Conservation (phyloP, 805 yeast species). For the Jamesozyma rosinii region DNA sequence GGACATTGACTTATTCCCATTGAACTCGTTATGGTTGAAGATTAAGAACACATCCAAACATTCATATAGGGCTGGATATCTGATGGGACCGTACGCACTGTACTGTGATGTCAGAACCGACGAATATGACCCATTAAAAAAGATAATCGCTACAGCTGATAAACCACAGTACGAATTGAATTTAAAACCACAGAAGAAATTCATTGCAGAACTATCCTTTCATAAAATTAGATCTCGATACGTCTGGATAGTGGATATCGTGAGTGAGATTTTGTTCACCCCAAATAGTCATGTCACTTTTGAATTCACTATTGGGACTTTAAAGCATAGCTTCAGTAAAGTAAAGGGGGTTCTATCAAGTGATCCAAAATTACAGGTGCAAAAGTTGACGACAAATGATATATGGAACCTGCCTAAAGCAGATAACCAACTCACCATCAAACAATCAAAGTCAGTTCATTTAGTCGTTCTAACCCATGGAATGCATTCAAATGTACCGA, state of each 20-base stretch:
- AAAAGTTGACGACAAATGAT: constrained; percentile 48
- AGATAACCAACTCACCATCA: background rate
- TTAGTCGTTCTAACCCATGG: constrained; percentile 70
- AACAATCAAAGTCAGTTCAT: constrained; percentile 34
- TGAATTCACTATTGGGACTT: constrained; percentile 39
- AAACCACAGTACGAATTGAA: constrained; percentile 69
- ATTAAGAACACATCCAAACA: constrained; percentile 50
- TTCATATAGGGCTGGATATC: constrained; percentile 51
- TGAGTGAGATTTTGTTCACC: constrained; percentile 62
- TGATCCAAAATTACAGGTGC: constrained; percentile 37
- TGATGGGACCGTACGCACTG: constrained; percentile 64
- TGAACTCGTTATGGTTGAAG: constrained; percentile 40
- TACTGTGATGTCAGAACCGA: constrained; percentile 57
- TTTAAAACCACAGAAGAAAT: constrained; percentile 57
- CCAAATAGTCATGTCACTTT: constrained; percentile 50
- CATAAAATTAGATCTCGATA: constrained; percentile 49
- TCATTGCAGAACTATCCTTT: constrained; percentile 50
- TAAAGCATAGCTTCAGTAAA: background rate
- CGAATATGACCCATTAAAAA: constrained; percentile 42
- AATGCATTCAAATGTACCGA: constrained; percentile 62
- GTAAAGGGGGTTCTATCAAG: constrained; percentile 5
- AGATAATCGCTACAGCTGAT: constrained; percentile 49
- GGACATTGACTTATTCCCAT: constrained; percentile 2
- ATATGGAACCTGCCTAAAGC: constrained; percentile 56
- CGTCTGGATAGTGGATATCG: constrained; percentile 62